Conservation (phyloP, 2,329 filamentous ascomycete genomes). For the Colletotrichum somersetense region DNA sequence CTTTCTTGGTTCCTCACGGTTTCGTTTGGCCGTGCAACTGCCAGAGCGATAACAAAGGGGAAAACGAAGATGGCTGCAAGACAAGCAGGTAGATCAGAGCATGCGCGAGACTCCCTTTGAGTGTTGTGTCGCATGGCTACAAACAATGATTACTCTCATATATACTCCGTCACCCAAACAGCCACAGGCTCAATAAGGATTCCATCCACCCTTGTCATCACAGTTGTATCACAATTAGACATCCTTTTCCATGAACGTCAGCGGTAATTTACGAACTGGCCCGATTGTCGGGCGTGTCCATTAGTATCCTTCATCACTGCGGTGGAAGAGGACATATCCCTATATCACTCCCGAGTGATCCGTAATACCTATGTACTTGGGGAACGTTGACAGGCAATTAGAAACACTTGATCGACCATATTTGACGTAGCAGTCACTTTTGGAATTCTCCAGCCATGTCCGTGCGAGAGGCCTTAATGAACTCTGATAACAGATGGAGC, state of each 20-base stretch:
- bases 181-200: neutral
- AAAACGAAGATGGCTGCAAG: neutral
- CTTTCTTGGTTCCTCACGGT: neutral
- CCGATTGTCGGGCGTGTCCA: slow-evolving; percentile 41
- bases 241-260: slow-evolving; percentile 46
- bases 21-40: neutral
- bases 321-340: slow-evolving; percentile 45
- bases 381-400: neutral
- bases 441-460: slow-evolving; percentile 45
- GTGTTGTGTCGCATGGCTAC: neutral
- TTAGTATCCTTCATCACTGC: slow-evolving; percentile 41
- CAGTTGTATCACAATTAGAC: neutral
- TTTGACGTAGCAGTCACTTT: slow-evolving; percentile 44
- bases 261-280: slow-evolving; percentile 35
- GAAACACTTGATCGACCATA: neutral
- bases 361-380: neutral
- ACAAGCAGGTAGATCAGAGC: neutral
- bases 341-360: slow-evolving; percentile 49
- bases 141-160: neutral
- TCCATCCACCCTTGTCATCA: neutral
- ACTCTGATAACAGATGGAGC: slow-evolving; percentile 47
- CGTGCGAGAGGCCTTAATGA: slow-evolving; percentile 46
- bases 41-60: neutral
- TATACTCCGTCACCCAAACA: neutral
- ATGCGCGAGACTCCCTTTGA: neutral